These are phyloP conservation scores for Trichoderma atrobrunneum DNA, from an alignment of 2,329 filamentous ascomycete genomes.

Conservation along the genomic window DNA sequence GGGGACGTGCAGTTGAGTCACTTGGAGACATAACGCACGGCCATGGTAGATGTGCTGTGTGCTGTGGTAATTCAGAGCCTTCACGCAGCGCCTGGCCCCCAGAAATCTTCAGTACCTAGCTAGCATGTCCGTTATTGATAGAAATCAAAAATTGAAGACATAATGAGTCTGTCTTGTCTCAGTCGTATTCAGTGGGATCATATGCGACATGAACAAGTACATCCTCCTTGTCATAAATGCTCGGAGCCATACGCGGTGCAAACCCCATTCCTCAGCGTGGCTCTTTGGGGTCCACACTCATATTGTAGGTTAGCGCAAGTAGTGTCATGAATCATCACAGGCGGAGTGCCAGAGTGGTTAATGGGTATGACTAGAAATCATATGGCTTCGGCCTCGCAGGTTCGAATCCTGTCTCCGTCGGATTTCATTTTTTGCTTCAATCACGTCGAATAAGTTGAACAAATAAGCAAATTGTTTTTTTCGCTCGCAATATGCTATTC, in stretches of 20 bases:
- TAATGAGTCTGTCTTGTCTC: not conserved
- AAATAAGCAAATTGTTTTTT: not conserved
- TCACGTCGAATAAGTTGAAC: too few relatives aligned
- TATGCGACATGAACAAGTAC: not conserved
- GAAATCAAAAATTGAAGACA: not conserved
- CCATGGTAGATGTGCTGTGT: too few relatives aligned
- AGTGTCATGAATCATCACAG: not conserved
- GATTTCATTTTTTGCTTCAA: slow-evolving; percentile 2
- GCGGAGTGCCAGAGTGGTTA: slow-evolving; percentile 20
- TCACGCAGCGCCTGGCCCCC: not conserved
- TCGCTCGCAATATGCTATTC: not conserved
- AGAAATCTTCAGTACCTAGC: too few relatives aligned
- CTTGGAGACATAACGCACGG: too few relatives aligned
- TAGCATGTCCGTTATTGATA: not conserved
- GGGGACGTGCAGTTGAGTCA: too few relatives aligned
- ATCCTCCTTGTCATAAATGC: not conserved
- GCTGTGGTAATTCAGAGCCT: not conserved
- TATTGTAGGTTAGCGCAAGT: not conserved
- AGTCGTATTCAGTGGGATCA: not conserved
- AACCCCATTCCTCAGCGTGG: not conserved
- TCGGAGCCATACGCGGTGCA: not conserved
- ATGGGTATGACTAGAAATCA: slow-evolving; percentile 21
- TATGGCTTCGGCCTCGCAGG: slow-evolving; percentile 20
- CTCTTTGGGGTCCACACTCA: not conserved
- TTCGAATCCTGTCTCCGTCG: slow-evolving; percentile 21